Base-by-base conservation (phyloP, 1,284 basidiomycete genomes). In the Cutaneotrichosporon sp. region DNA sequence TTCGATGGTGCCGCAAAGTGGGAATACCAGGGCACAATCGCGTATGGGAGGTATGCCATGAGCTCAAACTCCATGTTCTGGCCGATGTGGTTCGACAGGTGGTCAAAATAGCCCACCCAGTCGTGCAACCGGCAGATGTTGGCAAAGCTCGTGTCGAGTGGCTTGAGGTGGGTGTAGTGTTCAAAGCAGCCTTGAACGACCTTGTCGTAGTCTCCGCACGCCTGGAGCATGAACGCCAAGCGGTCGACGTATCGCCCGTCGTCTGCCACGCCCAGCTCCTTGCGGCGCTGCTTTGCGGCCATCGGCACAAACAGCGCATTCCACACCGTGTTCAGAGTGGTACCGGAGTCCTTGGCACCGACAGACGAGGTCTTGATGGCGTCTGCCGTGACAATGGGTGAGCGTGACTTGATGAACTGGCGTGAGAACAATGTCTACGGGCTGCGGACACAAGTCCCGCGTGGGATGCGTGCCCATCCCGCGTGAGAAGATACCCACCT, bases 261-360 rank as follows among this genome's bases (percentile, higher is more conserved):
- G 56, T 92, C 89, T 13, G 92, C 72, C 4, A 18, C 18, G 4
- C 86, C 90, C 13, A 89, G 79, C 60, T 89, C 87, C 71, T 89
- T 90, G 6, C 87, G 84, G n/a, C 91, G 86, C 74, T 90, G 90
- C 69, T 88, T 90, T 25, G 80, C 78, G 14, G 88, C 83, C 67
- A 95, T 76, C 1, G 92, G 90, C 25, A 84, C 83, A 78, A 97
- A 95, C 13, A 97, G 80, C 62, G 87, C 85, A 69, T 90, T 89
- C 73, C 95, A 83, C 14, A 91, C 87, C 6, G 85, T 81, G 56
- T 84, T 82, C 42, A 90, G 81, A 2, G 89, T 88, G 1, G 87
- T 83, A 34, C 95, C 92, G 0, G 85, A 85, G 75, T 95, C 92
- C 76, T 97, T 97, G 85, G 92, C 89, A 18, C 94, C 94, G 29